These are phyloP conservation scores for Coprinellus micaceus DNA, from an alignment of 768 basidiomycete genomes.

Conservation along the genomic window DNA sequence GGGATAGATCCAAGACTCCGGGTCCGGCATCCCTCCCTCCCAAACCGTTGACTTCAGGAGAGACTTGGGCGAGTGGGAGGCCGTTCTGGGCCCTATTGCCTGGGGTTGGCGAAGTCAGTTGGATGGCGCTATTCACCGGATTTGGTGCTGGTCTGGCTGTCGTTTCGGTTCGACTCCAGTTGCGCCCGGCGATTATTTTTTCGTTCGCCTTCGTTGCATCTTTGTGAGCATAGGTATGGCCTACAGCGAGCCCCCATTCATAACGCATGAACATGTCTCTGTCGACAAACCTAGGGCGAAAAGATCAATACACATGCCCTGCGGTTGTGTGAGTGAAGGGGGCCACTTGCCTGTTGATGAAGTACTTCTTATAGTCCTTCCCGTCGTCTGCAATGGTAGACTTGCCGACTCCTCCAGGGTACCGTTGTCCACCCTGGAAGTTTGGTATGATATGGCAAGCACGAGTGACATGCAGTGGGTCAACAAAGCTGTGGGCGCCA, in stretches of 20 bases:
- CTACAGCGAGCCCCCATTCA: neutral
- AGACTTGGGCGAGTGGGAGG: too few species aligned
- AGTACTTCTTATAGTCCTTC: neutral
- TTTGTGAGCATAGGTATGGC: neutral
- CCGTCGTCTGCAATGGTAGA: neutral
- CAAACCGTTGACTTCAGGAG: too few species aligned
- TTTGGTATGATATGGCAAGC: neutral
- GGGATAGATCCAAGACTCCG: too few species aligned
- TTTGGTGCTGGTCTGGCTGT: too few species aligned
- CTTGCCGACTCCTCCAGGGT: neutral
- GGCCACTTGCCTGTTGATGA: neutral
- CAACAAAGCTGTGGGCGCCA: neutral
- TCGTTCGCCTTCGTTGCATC: too few species aligned
- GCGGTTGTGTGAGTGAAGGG: too few species aligned
- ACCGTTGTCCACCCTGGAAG: neutral
- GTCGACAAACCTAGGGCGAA: neutral
- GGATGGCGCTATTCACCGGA: too few species aligned
- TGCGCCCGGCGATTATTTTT: too few species aligned
- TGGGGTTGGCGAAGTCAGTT: too few species aligned
- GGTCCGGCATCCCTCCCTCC: too few species aligned
- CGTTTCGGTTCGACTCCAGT: too few species aligned
- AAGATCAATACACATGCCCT: neutral
- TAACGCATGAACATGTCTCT: slow-evolving; percentile 1
- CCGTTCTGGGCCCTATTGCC: too few species aligned
- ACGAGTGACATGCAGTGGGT: neutral